Evolutionary conservation across 441 rosid species (phyloP), one percentile per base, ranked within the genome.

Genomic region (Erodium chrysanthum): DNA sequence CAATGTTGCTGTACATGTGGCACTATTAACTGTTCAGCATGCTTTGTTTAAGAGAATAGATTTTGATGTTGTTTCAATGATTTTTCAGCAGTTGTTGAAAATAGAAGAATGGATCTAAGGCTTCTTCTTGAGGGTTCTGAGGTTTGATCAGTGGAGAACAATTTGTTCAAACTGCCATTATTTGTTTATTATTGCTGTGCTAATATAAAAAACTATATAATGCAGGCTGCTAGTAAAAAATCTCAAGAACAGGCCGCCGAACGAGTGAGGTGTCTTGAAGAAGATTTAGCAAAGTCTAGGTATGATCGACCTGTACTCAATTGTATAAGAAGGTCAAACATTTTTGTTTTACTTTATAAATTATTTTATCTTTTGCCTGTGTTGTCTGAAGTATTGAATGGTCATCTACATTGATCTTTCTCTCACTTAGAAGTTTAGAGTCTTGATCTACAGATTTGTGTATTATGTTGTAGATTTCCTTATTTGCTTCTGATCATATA

Each of bases 101-200:
- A 85, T 58, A 86, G 89, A 66, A 85, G 83, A 79, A 82, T 74
- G 31, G 86, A 90, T 74, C 73, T 82, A 60, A 77, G 85, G 73
- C 88, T 80, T 78, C 80, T 90, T 70, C 84, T 95, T 17, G 94
- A 95, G 82, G 90, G 87, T 72, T 91, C 97, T 33, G 88, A 95
- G 96, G 99, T 91, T 71, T 54, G 69, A 61, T 54, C 65, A 15
- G 66, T 20, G 12, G 10, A 27, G 35, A 6, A 5, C 9, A 23
- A 17, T 35, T 35, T 17, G 14, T 31, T 22, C 5, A 10, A 20
- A 35, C 7, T 10, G n/a, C 2, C 7, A 3, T 31, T 21, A 27
- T 31, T 18, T 37, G 17, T 31, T 20, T 18, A 4, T 33, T 35
- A 10, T 17, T 31, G 50, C 29, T 5, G 9, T 15, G 11, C 48